Base-by-base conservation (phyloP, 2,329 filamentous ascomycete species). In the Decorospora gaudefroyi region DNA sequence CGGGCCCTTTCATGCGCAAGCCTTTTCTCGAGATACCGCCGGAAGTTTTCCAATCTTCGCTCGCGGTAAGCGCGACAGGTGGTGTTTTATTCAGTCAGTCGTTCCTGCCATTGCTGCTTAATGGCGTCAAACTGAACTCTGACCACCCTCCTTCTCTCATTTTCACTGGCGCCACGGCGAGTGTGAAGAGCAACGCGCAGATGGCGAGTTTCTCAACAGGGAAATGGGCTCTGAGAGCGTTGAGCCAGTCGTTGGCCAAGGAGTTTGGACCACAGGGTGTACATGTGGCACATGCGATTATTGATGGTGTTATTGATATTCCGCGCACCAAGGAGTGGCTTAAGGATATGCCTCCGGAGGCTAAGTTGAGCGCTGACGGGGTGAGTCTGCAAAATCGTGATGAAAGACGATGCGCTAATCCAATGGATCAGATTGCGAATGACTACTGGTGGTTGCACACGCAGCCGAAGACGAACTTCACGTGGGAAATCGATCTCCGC, bases 241-340 rank as follows among this genome's bases (percentile, higher is more conserved):
- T 95, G 36, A 78, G 80, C 0, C 88, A 92, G 69, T 86, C 82
- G 22, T 76, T 95, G 17, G 87, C 90, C 0, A 80, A 86, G 43
- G 90, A 96, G 67, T 96, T 93, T 68, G 88, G 87, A 0, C 89
- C 90, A 0, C 77, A 88, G 67, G 90, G 90, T 2, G 80, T 96
- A 1, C 90, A 96, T 68, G 86, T 95, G 1, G 82, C 86, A 0
- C 88, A 95, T 71, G 83, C 85, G 4, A 83, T 95, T 48, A 85
- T 95, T 41, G 90, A 96, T 64, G 90, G 89, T 0, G 79, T 88
- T 1, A 95, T 96, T 67, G 87, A 95, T 67, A 90, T 87, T 40
- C 87, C 87, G 0, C 76, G 81, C 51, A 87, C 84, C 1, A 85
- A 84, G 67, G 78, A 77, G 25, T 84, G 72, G 71, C 64, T 78